Evolutionary conservation across 2,329 filamentous ascomycete species (phyloP), one percentile per base, ranked within the genome.

Genomic region (Ophiostoma novo-ulmi): DNA sequence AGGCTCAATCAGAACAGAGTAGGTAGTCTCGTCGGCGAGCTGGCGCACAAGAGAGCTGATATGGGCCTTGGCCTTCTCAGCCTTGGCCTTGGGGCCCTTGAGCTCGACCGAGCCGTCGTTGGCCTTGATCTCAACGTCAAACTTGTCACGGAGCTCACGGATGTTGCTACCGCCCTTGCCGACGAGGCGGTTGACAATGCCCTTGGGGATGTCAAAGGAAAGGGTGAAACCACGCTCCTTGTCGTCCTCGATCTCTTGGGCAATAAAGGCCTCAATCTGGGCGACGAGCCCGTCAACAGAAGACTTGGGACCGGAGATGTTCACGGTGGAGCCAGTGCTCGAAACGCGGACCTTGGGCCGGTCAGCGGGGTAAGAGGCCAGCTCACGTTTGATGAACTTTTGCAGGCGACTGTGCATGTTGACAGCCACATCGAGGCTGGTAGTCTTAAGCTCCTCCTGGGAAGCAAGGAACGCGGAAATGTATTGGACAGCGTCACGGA

Each of bases 1-100:
- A 70, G 94, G 91, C 71, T 96, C 92, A 75, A 99, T 91, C 84
- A 96, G 97, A 70, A 99, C 84, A 14, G 88, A 83, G 79, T 97
- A 90, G 1, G 90, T 97, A 5, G 91, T 89, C 82, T 99, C 95
- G 76, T 99, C 95, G 69, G 96, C 93, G 76, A 97, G 87, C 78
- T 91, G 91, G 79, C 91, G 93, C 58, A 87, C 90, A 74, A 97
- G 83, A 55, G 88, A 86, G 73, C 89, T 83, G 75, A 99, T 97
- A 77, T 97, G 89, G 55, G 89, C 83, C 80, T 91, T 95, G 74
- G 92, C 93, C 68, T 89, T 88, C 79, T 97, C 93, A 1, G 94
- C 93, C 85, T 98, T 98, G 68, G 93, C 92, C 82, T 96, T 92
- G 68, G 95, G 94, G 36, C 96, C 95, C 84, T 96, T 97, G 75